Base-by-base conservation (phyloP, 1,284 basidiomycete genomes). In the Limonomyces culmigenus region DNA sequence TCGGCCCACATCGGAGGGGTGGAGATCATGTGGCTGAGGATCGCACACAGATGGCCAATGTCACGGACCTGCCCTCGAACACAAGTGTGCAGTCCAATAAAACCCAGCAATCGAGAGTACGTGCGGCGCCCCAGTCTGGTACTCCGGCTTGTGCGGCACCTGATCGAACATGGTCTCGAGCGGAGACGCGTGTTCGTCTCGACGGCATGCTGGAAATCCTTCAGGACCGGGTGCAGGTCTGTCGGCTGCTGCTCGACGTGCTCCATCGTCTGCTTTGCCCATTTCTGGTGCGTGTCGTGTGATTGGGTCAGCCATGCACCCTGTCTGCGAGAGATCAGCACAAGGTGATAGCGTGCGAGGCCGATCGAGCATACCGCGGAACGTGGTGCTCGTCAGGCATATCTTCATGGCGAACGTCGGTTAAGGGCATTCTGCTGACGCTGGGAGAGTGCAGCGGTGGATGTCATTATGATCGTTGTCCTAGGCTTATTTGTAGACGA, bases 11-110 rank as follows among this genome's bases (percentile, higher is more conserved):
- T n/a, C 10, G 25, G 25, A 8, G 25, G 25, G 25, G 25, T 27
- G 25, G 25, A 27, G 17, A 69, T 47, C 40, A 65, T 51, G 30
- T 52, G 48, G 39, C 70, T 56, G 44, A 70, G 55, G 2, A 62
- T 45, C n/a, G 42, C 43, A 5, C 69, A 52, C 46, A 70, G 54
- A 31, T 58, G 50, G 38, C 52, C 50, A 39, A 67, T 66, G 43
- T 66, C 56, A 3, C 49, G 51, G 17, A 68, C 51, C 52, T 64
- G 32, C 11, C 10, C 10, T 8, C n/a, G 8, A 8, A 8, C 25
- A 27, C 25, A 8, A 8, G 25, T 27, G 25, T 8, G 25, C 25
- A 27, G 8, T n/a, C n/a, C 10, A 27, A 8, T 8, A 27, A n/a
- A 8, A n/a, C 25, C 25, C 8, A 27, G 25, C n/a, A 27, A 27